These are phyloP conservation scores for Trypanosoma platydactyli DNA, from an alignment of 208 protist genomes.

Conservation along the genomic window DNA sequence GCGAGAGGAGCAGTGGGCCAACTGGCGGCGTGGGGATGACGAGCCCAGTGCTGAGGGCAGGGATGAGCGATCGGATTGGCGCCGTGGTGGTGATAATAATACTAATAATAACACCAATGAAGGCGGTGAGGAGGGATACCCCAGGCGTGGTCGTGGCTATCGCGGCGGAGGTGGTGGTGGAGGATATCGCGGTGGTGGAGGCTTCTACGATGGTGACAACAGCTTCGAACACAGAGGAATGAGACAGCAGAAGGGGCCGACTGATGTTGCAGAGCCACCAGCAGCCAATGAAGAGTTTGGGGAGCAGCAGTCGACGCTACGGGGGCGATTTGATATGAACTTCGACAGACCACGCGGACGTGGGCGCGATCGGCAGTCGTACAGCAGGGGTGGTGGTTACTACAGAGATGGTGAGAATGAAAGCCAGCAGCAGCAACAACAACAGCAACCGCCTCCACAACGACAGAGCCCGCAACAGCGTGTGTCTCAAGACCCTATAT, in stretches of 20 bases:
- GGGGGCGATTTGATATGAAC: conserved; percentile 16
- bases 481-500: conserved; percentile 9
- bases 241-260: background rate
- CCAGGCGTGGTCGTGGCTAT: conserved; percentile 3
- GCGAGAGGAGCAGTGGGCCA: too few relatives aligned
- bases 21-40: background rate
- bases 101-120: conserved; percentile 29
- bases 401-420: conserved; percentile 8
- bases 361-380: background rate
- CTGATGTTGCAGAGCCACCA: background rate
- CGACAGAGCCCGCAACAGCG: conserved; percentile 5
- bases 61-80: conserved; percentile 12
- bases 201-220: background rate
- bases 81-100: conserved; percentile 30
- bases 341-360: conserved; percentile 15
- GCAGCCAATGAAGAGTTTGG: background rate
- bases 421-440: conserved; percentile 22
- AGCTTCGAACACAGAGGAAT: background rate
- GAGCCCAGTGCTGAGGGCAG: background rate
- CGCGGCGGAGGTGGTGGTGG: background rate
- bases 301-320: conserved; percentile 1
- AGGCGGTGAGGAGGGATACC: conserved; percentile 16
- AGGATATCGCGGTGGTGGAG: conserved; percentile 16
- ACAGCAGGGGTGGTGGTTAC: conserved; percentile 20
- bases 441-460: conserved; percentile 18